phyloP scores from a whole-genome alignment of 164 flowering plant genomes.

The Stephania cephalantha region DNA sequence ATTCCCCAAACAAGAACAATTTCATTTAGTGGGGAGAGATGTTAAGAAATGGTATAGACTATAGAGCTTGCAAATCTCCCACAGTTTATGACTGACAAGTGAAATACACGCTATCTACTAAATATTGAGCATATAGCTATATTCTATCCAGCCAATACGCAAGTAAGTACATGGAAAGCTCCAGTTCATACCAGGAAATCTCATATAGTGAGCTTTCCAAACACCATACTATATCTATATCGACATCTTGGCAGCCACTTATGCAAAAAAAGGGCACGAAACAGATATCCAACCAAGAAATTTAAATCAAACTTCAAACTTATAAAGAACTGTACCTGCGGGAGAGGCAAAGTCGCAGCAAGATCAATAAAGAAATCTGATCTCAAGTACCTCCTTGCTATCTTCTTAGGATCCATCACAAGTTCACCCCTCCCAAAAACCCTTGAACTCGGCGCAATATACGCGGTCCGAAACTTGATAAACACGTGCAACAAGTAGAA shows the following conservation, averaged over 20 bases:
- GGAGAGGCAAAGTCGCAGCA: constrained; percentile 71
- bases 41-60: neutral
- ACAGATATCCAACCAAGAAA: neutral
- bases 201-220: neutral
- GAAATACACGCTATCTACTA: neutral
- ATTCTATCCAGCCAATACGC: neutral
- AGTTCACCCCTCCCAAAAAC: constrained; percentile 91
- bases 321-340: constrained; percentile 50
- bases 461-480: constrained; percentile 73
- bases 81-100: neutral
- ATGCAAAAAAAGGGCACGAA: neutral
- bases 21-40: neutral
- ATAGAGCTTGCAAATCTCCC: neutral
- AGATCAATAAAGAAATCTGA: constrained; percentile 73
- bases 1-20: neutral
- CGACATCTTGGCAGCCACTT: neutral
- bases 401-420: constrained; percentile 73
- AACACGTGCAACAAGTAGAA: constrained; percentile 62
- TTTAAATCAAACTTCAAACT: neutral
- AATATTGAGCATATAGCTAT: neutral
- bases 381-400: constrained; percentile 58
- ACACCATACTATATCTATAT: neutral
- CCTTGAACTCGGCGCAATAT: constrained; percentile 66
- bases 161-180: neutral
- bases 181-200: neutral